A percentile compares a stretch with the other conserved stretches of the same genome.
Conservation (phyloP, 371 early-diverging fungal species). For the Mucor piriformis region DNA sequence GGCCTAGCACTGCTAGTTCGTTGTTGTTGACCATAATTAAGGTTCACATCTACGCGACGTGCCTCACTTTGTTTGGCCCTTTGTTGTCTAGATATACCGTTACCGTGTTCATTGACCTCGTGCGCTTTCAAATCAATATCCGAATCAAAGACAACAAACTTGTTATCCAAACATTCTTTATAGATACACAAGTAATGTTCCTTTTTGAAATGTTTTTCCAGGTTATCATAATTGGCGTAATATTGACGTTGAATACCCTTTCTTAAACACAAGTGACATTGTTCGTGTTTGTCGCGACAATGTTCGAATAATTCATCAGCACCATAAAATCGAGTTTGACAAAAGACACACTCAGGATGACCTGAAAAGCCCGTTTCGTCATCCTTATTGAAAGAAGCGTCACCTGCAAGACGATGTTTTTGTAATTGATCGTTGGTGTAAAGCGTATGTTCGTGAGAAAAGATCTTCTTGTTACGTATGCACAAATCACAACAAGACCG, state of each 20-base stretch:
- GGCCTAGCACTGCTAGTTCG: slow-evolving; percentile 1
- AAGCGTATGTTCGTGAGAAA: slow-evolving; percentile 87
- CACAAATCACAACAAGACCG: slow-evolving; percentile 77
- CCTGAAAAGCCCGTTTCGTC: slow-evolving; percentile 87
- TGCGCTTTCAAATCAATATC: slow-evolving; percentile 93
- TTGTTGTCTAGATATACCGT: slow-evolving; percentile 34
- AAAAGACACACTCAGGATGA: slow-evolving; percentile 93
- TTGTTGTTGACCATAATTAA: slow-evolving; percentile 40
- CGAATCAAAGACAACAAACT: slow-evolving; percentile 93
- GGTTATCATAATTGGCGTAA: slow-evolving; percentile 77
- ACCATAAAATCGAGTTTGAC: slow-evolving; percentile 80
- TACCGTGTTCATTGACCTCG: slow-evolving; percentile 52
- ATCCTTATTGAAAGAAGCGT: slow-evolving; percentile 49
- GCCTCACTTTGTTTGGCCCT: slow-evolving; percentile 32
- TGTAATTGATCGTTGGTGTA: slow-evolving; percentile 71
- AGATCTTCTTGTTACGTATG: slow-evolving; percentile 85
- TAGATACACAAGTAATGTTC: slow-evolving; percentile 86
- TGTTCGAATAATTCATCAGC: slow-evolving; percentile 93
- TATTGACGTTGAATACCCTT: slow-evolving; percentile 79
- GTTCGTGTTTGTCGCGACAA: slow-evolving; percentile 91
- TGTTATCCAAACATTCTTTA: slow-evolving; percentile 84
- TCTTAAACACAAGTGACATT: slow-evolving; percentile 88
- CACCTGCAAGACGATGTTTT: slow-evolving; percentile 74
- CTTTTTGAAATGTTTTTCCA: slow-evolving; percentile 83
- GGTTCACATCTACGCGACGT: slow-evolving; percentile 53